Conservation (phyloP, 176 grass and related monocot genomes). For the Neostapfia colusana region DNA sequence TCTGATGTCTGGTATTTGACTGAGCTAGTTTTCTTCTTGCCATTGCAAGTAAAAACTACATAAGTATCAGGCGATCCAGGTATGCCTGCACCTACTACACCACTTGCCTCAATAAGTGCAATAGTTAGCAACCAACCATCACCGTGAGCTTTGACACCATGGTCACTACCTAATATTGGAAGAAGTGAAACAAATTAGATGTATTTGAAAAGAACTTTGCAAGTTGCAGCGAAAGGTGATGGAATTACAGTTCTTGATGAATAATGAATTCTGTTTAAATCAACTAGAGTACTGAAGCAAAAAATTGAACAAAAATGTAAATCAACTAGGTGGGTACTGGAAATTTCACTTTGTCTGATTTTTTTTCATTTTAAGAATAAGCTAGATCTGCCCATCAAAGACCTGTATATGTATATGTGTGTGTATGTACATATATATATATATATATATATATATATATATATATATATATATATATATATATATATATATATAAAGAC, state of each 20-base stretch:
- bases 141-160: conserved; percentile 91
- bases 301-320: neutral
- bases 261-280: neutral
- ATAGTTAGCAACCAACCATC: conserved; percentile 94
- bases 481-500: no score
- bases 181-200: conserved; percentile 25
- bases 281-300: conserved; percentile 11
- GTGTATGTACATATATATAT: no score
- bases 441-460: no score
- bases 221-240: conserved; percentile 8
- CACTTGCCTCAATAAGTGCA: conserved; percentile 83
- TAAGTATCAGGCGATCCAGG: conserved; percentile 65
- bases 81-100: conserved; percentile 44
- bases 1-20: conserved; percentile 61
- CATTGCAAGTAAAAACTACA: conserved; percentile 65
- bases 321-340: conserved; percentile 15
- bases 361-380: no score
- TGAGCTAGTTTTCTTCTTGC: conserved; percentile 72
- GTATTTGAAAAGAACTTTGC: neutral
- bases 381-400: neutral
- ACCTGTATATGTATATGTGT: conserved; percentile 1
- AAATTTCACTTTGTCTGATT: conserved; percentile 7
- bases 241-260: conserved; percentile 10
- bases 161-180: conserved; percentile 71
- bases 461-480: no score